Evolutionary conservation across 139 green algal species (phyloP).

Genomic region (Coccomyxa sp.): DNA sequence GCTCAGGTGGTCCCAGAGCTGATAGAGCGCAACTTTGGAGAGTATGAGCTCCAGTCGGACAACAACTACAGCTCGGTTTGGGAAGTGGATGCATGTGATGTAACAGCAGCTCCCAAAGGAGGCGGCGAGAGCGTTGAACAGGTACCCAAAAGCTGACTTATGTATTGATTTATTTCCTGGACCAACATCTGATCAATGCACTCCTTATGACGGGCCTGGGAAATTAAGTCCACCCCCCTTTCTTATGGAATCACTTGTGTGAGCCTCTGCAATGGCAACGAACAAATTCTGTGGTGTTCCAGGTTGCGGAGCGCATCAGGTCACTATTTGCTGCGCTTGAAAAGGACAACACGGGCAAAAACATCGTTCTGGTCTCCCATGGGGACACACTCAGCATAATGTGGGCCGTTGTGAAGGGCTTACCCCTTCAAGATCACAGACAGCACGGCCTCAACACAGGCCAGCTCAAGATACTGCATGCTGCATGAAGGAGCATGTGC

Average conservation of each 20-base stretch:
- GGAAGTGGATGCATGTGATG: slow-evolving; percentile 33
- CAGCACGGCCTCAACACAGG: slow-evolving; percentile 44
- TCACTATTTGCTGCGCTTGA: slow-evolving; percentile 37
- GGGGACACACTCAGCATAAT: slow-evolving; percentile 60
- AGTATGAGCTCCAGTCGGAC: slow-evolving; percentile 34
- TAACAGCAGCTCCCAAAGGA: not conserved
- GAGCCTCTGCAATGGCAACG: no score
- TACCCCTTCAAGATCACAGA: slow-evolving; percentile 32
- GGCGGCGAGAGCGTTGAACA: slow-evolving; percentile 50
- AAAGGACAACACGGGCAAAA: slow-evolving; percentile 15
- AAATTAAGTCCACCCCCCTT: no score
- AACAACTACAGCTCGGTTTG: slow-evolving; percentile 39
- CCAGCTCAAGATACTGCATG: slow-evolving; percentile 24
- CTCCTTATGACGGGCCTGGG: no score
- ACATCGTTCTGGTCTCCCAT: slow-evolving; percentile 53
- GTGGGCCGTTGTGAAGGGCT: slow-evolving; percentile 25
- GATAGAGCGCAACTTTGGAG: slow-evolving; percentile 50
- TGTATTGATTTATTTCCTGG: no score
- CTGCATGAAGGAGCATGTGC: not conserved
- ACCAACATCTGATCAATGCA: no score
- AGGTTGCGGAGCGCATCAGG: slow-evolving; percentile 35
- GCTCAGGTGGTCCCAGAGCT: slow-evolving; percentile 29
- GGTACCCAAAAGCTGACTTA: not conserved
- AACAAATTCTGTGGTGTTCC: no score
- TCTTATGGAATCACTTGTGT: no score